phyloP scores from a whole-genome alignment of 192 early-diverging fungal genomes.

The Coemansia sp. region DNA sequence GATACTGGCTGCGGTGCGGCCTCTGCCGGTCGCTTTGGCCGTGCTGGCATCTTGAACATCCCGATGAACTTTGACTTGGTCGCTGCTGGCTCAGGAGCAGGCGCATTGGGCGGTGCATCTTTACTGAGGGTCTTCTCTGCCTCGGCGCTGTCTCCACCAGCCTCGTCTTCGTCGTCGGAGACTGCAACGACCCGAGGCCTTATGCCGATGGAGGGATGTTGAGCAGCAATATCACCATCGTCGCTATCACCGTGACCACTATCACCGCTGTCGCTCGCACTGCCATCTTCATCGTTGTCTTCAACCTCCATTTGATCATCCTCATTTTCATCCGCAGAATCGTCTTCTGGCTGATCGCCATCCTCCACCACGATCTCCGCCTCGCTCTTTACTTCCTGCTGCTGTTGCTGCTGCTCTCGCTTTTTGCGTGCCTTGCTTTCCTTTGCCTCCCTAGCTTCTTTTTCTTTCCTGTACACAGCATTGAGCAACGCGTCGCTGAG shows the following conservation, averaged over 20 bases:
- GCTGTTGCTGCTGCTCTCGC: conserved; percentile 7
- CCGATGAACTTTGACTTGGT: conserved; percentile 42
- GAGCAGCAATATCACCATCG: neutral
- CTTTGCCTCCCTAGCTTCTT: too few relatives aligned
- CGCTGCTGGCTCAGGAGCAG: neutral
- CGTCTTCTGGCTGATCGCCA: neutral
- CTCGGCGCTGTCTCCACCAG: neutral
- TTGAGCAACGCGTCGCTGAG: conserved; percentile 30
- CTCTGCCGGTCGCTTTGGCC: conserved; percentile 3
- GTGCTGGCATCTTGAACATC: conserved; percentile 49
- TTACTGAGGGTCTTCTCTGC: too few relatives aligned
- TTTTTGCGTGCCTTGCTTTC: too few relatives aligned
- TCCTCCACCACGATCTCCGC: neutral
- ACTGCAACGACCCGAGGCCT: conserved; percentile 3
- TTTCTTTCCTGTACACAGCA: too few relatives aligned
- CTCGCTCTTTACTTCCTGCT: neutral
- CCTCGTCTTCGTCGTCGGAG: conserved; percentile 35
- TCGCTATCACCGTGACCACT: neutral
- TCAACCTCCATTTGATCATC: neutral
- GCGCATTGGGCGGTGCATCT: too few relatives aligned
- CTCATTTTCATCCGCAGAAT: neutral
- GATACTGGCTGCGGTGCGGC: neutral
- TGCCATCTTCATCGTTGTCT: neutral
- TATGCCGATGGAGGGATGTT: neutral
- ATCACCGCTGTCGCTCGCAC: neutral